Conservation (phyloP, 805 yeast species). For the Saturnispora saitoi region DNA sequence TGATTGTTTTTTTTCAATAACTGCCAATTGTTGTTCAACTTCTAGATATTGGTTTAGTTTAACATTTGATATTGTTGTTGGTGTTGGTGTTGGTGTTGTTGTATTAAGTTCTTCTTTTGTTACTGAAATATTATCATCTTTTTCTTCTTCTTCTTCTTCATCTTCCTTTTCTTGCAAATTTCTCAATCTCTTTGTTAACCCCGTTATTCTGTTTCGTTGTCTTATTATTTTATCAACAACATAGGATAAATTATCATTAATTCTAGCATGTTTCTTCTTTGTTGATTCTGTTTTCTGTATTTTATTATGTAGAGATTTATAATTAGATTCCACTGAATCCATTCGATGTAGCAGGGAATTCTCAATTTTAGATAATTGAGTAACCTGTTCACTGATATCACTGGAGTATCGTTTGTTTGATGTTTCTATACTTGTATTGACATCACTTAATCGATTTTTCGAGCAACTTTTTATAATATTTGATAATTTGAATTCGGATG, state of each 20-base stretch:
- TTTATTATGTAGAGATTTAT: slow-evolving; percentile 7
- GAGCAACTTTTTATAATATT: neutral
- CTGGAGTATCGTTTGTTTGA: slow-evolving; percentile 18
- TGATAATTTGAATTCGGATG: neutral
- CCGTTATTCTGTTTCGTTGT: slow-evolving; percentile 19
- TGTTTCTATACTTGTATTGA: slow-evolving; percentile 19
- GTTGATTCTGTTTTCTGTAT: neutral
- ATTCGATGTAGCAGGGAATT: slow-evolving; percentile 17
- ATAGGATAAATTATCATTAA: neutral
- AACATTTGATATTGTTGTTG: slow-evolving; percentile 10
- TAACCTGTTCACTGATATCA: slow-evolving; percentile 26
- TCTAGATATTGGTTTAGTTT: slow-evolving; percentile 23
- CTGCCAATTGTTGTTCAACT: slow-evolving; percentile 22
- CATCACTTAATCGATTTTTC: slow-evolving; percentile 5
- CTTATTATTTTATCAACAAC: slow-evolving; percentile 8
- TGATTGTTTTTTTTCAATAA: slow-evolving; percentile 13
- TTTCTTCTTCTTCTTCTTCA: too few species aligned
- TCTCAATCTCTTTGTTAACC: slow-evolving; percentile 23
- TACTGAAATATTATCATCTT: too few species aligned
- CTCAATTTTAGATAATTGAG: slow-evolving; percentile 19
- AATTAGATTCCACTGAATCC: slow-evolving; percentile 12
- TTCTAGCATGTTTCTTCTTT: neutral
- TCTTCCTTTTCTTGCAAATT: slow-evolving; percentile 29
- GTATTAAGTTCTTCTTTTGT: too few species aligned
- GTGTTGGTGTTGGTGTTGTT: too few species aligned